A percentile compares a stretch with the other conserved stretches of the same genome.
These are phyloP conservation scores for Lathyrus tuberosus DNA, from an alignment of 306 rosid genomes.

Conservation along the genomic window DNA sequence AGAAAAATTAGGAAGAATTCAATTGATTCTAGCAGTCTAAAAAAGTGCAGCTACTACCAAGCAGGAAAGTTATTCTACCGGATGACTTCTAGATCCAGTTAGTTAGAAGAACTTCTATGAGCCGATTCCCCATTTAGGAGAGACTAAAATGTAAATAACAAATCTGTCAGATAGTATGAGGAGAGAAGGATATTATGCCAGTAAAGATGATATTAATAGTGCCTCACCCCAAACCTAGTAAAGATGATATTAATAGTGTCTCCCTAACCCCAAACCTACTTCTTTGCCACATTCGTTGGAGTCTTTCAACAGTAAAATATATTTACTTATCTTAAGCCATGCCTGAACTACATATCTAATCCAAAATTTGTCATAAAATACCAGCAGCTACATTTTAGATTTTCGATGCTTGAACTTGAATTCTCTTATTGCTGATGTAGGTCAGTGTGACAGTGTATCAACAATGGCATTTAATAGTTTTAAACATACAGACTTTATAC, in stretches of 20 bases:
- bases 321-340: conserved; percentile 12
- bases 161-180: not conserved
- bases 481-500: conserved; percentile 4
- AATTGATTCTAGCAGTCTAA: not conserved
- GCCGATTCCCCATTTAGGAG: not conserved
- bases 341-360: conserved; percentile 26
- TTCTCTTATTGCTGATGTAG: conserved; percentile 23
- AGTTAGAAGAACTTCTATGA: not conserved
- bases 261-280: conserved; percentile 8
- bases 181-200: not conserved
- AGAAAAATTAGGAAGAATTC: not conserved
- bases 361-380: conserved; percentile 25
- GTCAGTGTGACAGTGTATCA: conserved; percentile 15
- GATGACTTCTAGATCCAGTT: not conserved
- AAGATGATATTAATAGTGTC: conserved; percentile 16
- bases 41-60: conserved; percentile 26
- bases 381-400: conserved; percentile 15
- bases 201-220: conserved; percentile 10
- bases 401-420: conserved; percentile 12
- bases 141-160: not conserved
- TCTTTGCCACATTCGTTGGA: conserved; percentile 18
- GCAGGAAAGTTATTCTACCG: not conserved
- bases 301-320: conserved; percentile 22
- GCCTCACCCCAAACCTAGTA: not conserved
- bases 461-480: conserved; percentile 28